These are phyloP conservation scores for Saturnispora quitensis DNA, from an alignment of 805 yeast species.

Conservation along the genomic window DNA sequence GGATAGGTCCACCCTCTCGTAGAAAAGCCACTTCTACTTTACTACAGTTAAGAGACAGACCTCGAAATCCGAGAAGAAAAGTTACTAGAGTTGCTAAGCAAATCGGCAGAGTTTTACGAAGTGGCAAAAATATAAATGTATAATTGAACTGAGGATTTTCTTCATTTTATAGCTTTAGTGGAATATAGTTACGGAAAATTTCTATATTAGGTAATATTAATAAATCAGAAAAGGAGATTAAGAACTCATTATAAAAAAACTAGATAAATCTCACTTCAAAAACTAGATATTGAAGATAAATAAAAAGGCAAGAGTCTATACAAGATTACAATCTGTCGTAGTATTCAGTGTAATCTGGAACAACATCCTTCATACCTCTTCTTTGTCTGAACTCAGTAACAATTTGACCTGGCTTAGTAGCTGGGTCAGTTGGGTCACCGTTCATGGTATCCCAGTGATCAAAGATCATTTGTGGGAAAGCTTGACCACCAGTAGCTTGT, in stretches of 20 bases:
- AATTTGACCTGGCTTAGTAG: slow-evolving; percentile 55
- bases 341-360: slow-evolving; percentile 99
- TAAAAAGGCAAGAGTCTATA: slow-evolving; percentile 1
- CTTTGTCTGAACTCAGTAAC: slow-evolving; percentile 71
- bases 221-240: slow-evolving; percentile 3
- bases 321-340: slow-evolving; percentile 72
- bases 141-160: not conserved
- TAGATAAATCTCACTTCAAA: slow-evolving; percentile 8
- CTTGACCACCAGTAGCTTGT: slow-evolving; percentile 99
- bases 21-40: not conserved
- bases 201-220: not conserved
- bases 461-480: slow-evolving; percentile 99
- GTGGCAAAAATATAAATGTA: not conserved
- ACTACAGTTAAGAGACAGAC: not conserved
- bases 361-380: slow-evolving; percentile 93
- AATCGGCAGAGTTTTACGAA: not conserved
- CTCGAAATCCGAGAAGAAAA: slow-evolving; percentile 1
- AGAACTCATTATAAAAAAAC: slow-evolving; percentile 7
- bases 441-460: slow-evolving; percentile 93
- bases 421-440: slow-evolving; percentile 90
- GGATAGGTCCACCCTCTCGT: not conserved
- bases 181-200: too few species aligned
- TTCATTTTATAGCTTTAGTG: too few species aligned
- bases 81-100: slow-evolving; percentile 6
- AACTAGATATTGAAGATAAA: slow-evolving; percentile 12